Percentiles rank a stretch among this genome's conserved stretches.
phyloP scores from a whole-genome alignment of 345 rosid species.

The Bruguiera parviflora region DNA sequence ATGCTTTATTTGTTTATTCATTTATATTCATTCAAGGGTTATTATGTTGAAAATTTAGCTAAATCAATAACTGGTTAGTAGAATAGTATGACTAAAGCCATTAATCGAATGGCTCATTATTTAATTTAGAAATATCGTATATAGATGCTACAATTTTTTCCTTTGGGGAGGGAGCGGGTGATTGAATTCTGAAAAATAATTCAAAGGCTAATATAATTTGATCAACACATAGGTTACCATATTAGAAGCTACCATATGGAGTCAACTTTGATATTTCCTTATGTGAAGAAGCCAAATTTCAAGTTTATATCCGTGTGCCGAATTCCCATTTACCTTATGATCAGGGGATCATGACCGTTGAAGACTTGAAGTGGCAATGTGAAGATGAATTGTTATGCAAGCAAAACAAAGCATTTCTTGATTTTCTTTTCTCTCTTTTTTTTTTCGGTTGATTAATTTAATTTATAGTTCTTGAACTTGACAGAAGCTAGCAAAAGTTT shows the following conservation, averaged over 20 bases:
- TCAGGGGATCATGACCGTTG: background rate
- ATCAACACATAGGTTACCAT: conserved; percentile 7
- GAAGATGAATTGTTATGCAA: background rate
- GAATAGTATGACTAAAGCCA: too few relatives aligned
- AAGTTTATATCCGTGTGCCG: conserved; percentile 24
- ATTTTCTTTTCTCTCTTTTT: background rate
- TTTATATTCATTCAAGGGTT: too few relatives aligned
- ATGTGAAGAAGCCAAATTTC: conserved; percentile 47
- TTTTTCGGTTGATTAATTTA: background rate
- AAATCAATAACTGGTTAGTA: too few relatives aligned
- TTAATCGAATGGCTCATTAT: too few relatives aligned
- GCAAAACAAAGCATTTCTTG: background rate
- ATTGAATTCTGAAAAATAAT: too few relatives aligned
- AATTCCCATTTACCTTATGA: background rate
- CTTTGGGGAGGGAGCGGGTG: too few relatives aligned
- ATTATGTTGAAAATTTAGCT: too few relatives aligned
- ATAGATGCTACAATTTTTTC: too few relatives aligned
- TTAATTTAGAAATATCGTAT: too few relatives aligned
- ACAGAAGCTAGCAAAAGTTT: background rate
- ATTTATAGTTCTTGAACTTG: too few relatives aligned
- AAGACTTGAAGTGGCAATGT: background rate
- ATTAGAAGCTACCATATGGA: conserved; percentile 39
- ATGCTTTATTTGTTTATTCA: too few relatives aligned
- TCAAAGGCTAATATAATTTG: background rate
- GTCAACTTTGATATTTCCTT: conserved; percentile 43